A percentile compares a stretch with the other conserved stretches of the same genome.
These are phyloP conservation scores for Talaromyces sp. DNA, from an alignment of 2,329 filamentous ascomycete species.

Conservation along the genomic window DNA sequence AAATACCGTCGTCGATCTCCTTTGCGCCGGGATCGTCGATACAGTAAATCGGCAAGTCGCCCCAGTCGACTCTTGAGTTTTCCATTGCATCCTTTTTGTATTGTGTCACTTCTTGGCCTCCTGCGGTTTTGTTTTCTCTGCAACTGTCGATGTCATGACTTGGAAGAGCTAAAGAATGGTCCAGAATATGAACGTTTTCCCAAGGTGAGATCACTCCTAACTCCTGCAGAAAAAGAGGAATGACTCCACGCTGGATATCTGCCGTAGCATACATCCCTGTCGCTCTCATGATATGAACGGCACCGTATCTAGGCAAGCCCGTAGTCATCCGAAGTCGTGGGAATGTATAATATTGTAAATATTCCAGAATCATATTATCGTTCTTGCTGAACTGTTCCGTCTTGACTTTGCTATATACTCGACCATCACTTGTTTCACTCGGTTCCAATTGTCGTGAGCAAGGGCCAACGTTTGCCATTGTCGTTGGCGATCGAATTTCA, in stretches of 20 bases:
- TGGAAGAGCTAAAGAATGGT: constrained; percentile 51
- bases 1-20: constrained; percentile 62
- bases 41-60: constrained; percentile 54
- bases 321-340: constrained; percentile 36
- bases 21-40: constrained; percentile 52
- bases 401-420: constrained; percentile 26
- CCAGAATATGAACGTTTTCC: constrained; percentile 51
- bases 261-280: constrained; percentile 52
- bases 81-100: constrained; percentile 49
- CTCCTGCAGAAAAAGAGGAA: constrained; percentile 55
- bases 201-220: constrained; percentile 57
- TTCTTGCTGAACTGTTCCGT: constrained; percentile 42
- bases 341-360: constrained; percentile 49
- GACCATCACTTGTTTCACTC: constrained; percentile 22
- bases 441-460: constrained; percentile 27
- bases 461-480: constrained; percentile 38
- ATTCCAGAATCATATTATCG: constrained; percentile 53
- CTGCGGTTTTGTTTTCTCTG: constrained; percentile 26
- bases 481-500: constrained; percentile 38
- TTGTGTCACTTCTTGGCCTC: constrained; percentile 5
- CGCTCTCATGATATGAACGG: constrained; percentile 52
- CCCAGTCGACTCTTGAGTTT: constrained; percentile 55
- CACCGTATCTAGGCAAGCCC: constrained; percentile 45
- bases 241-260: constrained; percentile 33
- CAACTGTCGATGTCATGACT: constrained; percentile 30